phyloP scores from a whole-genome alignment of 306 rosid species.

The Argentina anserina region DNA sequence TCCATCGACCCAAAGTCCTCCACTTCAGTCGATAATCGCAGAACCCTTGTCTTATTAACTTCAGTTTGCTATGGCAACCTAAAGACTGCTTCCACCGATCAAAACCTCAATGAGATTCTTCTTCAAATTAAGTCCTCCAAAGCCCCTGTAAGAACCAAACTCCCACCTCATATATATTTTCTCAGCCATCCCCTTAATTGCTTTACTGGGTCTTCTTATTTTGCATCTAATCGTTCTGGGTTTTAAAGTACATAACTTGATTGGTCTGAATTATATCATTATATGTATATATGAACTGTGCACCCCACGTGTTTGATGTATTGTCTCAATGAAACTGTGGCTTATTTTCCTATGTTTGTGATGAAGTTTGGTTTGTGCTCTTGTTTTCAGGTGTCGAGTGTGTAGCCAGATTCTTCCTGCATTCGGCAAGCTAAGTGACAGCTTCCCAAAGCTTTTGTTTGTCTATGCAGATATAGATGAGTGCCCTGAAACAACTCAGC shows the following conservation, averaged over 20 bases:
- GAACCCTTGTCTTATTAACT: too few species aligned
- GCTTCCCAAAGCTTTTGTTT: slow-evolving; percentile 66
- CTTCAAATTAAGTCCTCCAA: slow-evolving; percentile 68
- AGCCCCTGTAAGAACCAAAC: slow-evolving; percentile 45
- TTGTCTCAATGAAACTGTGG: not conserved
- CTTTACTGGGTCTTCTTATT: not conserved
- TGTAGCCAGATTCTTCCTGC: slow-evolving; percentile 78
- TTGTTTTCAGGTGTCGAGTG: slow-evolving; percentile 63
- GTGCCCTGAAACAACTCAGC: slow-evolving; percentile 83
- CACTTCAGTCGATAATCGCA: too few species aligned
- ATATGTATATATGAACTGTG: slow-evolving; percentile 46
- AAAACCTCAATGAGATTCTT: slow-evolving; percentile 48
- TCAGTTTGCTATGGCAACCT: slow-evolving; percentile 53
- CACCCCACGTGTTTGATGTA: slow-evolving; percentile 36
- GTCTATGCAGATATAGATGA: slow-evolving; percentile 80
- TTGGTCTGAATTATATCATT: too few species aligned
- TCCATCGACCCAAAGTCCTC: too few species aligned
- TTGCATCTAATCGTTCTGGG: not conserved
- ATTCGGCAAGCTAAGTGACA: slow-evolving; percentile 62
- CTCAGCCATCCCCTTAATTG: not conserved
- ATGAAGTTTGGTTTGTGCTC: not conserved
- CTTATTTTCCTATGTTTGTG: not conserved
- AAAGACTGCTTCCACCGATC: slow-evolving; percentile 59
- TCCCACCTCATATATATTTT: not conserved
- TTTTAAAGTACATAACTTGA: too few species aligned